Conservation (phyloP, 73 alveolate species). For the Strombidium stylifer region DNA sequence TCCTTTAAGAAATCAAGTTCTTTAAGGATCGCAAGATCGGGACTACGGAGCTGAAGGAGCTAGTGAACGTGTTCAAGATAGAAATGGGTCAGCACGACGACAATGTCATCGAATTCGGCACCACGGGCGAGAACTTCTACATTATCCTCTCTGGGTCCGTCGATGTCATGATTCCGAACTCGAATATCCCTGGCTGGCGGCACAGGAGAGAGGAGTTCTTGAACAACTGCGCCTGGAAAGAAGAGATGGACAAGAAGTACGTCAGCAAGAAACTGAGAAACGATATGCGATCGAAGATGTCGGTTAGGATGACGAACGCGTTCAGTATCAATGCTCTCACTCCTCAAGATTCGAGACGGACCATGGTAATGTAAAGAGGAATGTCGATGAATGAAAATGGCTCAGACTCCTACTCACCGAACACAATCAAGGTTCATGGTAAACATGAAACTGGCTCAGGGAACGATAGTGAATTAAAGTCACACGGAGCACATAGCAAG, state of each 20-base stretch:
- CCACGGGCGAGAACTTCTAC: slow-evolving; percentile 56
- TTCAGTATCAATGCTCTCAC: too few species aligned
- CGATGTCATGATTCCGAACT: slow-evolving; percentile 47
- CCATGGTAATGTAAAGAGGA: too few species aligned
- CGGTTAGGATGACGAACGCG: too few species aligned
- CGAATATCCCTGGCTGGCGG: slow-evolving; percentile 20
- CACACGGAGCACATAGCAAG: too few species aligned
- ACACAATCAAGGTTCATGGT: too few species aligned
- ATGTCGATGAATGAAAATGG: too few species aligned
- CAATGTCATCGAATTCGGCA: slow-evolving; percentile 38
- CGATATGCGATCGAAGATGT: too few species aligned
- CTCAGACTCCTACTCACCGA: too few species aligned
- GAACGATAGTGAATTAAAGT: too few species aligned
- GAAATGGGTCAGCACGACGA: slow-evolving; percentile 9
- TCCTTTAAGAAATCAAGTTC: too few species aligned
- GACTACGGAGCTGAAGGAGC: slow-evolving; percentile 25
- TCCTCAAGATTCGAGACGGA: too few species aligned
- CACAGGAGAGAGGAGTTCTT: slow-evolving; percentile 4
- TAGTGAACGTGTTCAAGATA: slow-evolving; percentile 20
- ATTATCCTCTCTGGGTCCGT: slow-evolving; percentile 53
- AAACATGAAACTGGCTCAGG: too few species aligned
- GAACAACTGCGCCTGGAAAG: background rate
- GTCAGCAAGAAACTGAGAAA: background rate
- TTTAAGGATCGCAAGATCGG: slow-evolving; percentile 29
- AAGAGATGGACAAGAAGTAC: background rate